Conservation (phyloP, 345 rosid species). For the Gossypium anomalum region DNA sequence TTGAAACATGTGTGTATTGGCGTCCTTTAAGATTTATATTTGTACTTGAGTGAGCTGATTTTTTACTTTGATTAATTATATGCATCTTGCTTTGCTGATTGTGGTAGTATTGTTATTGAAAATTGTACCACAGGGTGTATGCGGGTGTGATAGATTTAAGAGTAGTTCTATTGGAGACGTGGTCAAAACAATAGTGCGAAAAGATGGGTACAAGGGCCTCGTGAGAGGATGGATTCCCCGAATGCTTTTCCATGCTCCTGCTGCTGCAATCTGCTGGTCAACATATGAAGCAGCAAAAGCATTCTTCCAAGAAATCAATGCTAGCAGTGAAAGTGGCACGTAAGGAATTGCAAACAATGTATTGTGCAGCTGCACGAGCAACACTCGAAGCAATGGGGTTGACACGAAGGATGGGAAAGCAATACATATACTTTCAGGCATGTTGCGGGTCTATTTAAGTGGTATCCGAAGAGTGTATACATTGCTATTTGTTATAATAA, state of each 20-base stretch:
- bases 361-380: conserved; percentile 13
- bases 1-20: neutral
- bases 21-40: neutral
- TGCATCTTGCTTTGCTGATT: neutral
- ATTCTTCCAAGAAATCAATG: conserved; percentile 62
- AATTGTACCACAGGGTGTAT: conserved; percentile 66
- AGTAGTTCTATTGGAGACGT: conserved; percentile 70
- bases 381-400: neutral
- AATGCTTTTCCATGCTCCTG: conserved; percentile 99
- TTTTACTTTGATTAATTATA: neutral
- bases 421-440: neutral
- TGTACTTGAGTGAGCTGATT: neutral
- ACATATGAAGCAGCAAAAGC: conserved; percentile 74
- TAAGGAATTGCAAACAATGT: neutral
- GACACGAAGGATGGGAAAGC: conserved; percentile 5
- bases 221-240: conserved; percentile 94
- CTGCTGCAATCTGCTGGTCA: conserved; percentile 98
- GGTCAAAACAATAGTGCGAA: conserved; percentile 50
- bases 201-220: conserved; percentile 85
- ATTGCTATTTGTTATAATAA: neutral
- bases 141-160: conserved; percentile 91
- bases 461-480: conserved; percentile 21
- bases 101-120: neutral
- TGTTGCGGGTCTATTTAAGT: conserved; percentile 1
- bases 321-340: conserved; percentile 26